Percentiles rank a stretch among this genome's conserved stretches.
phyloP scores from a whole-genome alignment of 2,329 filamentous ascomycete species.

The Botrytis fragariae region DNA sequence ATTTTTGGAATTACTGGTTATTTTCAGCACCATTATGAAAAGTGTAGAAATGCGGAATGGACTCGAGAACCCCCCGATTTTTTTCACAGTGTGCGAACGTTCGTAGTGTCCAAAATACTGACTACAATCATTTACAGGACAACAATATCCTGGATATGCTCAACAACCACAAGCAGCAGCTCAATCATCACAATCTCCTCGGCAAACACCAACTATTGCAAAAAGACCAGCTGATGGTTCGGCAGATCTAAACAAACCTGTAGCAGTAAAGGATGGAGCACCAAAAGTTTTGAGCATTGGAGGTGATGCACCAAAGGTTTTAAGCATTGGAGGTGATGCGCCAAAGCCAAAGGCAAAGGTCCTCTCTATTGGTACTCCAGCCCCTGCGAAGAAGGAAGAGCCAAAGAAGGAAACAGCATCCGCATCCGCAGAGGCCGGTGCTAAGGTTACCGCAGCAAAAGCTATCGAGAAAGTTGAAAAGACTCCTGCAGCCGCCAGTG shows the following conservation, averaged over 20 bases:
- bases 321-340: constrained; percentile 60
- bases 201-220: constrained; percentile 58
- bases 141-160: constrained; percentile 54
- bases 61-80: neutral
- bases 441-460: constrained; percentile 83
- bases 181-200: constrained; percentile 41
- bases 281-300: constrained; percentile 65
- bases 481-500: constrained; percentile 56
- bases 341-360: constrained; percentile 63
- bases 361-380: constrained; percentile 65
- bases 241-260: constrained; percentile 49
- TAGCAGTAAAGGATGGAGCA: constrained; percentile 54
- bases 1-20: neutral
- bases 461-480: constrained; percentile 92
- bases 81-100: neutral
- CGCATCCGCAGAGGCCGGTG: constrained; percentile 56
- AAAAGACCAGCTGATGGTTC: constrained; percentile 56
- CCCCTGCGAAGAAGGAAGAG: constrained; percentile 49
- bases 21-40: neutral
- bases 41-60: neutral
- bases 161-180: constrained; percentile 48
- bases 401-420: constrained; percentile 47
- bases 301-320: constrained; percentile 60
- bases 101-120: neutral
- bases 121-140: constrained; percentile 33